Conservation (phyloP, 441 rosid genomes). For the Erodium trifolium region DNA sequence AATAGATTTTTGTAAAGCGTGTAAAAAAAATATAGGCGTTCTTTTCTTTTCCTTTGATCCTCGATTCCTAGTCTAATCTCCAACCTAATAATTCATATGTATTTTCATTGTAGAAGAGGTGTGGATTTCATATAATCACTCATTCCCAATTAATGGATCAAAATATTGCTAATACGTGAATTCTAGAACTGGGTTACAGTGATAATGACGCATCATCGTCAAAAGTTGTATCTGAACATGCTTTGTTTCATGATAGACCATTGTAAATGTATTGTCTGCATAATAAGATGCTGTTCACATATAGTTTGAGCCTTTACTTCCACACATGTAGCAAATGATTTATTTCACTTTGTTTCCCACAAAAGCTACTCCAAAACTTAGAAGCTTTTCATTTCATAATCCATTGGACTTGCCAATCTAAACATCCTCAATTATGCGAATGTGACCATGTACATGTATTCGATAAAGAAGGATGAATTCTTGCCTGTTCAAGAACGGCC, state of each 20-base stretch:
- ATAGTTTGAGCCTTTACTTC: background rate
- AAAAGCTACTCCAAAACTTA: background rate
- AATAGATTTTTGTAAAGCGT: background rate
- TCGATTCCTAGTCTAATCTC: no score
- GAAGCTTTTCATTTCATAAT: background rate
- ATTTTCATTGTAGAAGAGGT: background rate
- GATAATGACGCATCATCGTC: background rate
- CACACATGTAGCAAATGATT: background rate
- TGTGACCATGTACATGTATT: background rate
- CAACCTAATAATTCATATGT: no score
- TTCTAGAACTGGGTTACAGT: background rate
- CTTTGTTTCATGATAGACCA: background rate
- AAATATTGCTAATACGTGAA: background rate
- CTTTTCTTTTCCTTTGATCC: no score
- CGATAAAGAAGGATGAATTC: background rate
- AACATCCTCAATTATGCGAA: background rate
- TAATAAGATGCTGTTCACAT: background rate
- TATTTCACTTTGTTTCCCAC: background rate
- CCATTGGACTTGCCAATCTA: background rate
- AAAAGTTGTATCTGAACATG: background rate
- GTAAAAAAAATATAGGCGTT: background rate
- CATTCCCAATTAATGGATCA: background rate
- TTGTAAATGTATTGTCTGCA: background rate
- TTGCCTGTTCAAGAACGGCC: conserved; percentile 88
- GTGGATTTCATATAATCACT: background rate